phyloP scores from a whole-genome alignment of 2,329 filamentous ascomycete species.

The Claviceps purpurea region DNA sequence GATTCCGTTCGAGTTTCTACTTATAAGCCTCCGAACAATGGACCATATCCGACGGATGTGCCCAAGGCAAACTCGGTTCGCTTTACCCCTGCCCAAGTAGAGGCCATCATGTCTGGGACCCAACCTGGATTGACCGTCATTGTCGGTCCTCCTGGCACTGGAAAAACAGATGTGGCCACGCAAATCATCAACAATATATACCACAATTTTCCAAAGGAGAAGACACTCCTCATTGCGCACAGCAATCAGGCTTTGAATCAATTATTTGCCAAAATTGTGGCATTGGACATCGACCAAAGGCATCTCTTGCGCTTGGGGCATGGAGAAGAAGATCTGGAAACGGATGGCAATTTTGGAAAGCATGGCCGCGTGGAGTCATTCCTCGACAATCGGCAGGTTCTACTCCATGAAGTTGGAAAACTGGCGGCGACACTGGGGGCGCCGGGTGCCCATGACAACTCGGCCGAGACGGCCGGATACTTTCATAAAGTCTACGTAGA shows the following conservation, averaged over 20 bases:
- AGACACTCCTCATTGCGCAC: slow-evolving; percentile 84
- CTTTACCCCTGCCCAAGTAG: slow-evolving; percentile 82
- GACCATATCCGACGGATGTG: slow-evolving; percentile 75
- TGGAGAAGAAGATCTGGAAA: slow-evolving; percentile 86
- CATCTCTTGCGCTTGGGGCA: slow-evolving; percentile 87
- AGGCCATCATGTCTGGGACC: slow-evolving; percentile 85
- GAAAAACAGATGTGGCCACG: slow-evolving; percentile 97
- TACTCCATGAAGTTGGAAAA: slow-evolving; percentile 72
- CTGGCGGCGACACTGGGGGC: slow-evolving; percentile 75
- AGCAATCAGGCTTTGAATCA: slow-evolving; percentile 98
- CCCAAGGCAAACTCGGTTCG: slow-evolving; percentile 72
- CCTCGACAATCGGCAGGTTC: slow-evolving; percentile 68
- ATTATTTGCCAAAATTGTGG: slow-evolving; percentile 95
- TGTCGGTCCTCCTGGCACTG: slow-evolving; percentile 88
- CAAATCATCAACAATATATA: slow-evolving; percentile 99
- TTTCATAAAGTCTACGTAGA: slow-evolving; percentile 87
- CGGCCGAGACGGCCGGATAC: slow-evolving; percentile 92
- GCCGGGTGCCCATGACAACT: slow-evolving; percentile 87
- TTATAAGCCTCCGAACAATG: slow-evolving; percentile 77
- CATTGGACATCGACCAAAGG: slow-evolving; percentile 86
- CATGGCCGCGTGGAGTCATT: slow-evolving; percentile 91
- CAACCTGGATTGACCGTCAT: slow-evolving; percentile 90
- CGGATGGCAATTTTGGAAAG: slow-evolving; percentile 81
- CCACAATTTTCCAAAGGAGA: slow-evolving; percentile 89
- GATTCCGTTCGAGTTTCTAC: slow-evolving; percentile 72